Conservation (phyloP, 2,329 filamentous ascomycete species). For the Alternaria alternata region DNA sequence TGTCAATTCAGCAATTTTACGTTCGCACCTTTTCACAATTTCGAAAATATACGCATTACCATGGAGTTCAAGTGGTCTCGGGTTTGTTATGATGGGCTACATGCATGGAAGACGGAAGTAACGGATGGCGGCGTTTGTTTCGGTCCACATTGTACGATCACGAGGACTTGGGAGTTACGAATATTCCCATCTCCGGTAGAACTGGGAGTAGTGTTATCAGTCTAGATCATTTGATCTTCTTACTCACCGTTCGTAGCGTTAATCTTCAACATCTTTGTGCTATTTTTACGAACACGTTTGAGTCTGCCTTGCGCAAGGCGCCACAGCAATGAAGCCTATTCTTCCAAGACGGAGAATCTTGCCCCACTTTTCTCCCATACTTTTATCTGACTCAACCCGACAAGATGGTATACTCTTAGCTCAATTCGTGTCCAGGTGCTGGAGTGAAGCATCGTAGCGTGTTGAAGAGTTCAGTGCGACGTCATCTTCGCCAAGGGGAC, state of each 20-base stretch:
- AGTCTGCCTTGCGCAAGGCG: constrained; percentile 28
- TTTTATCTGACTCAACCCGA: neutral
- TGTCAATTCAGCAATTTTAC: constrained; percentile 20
- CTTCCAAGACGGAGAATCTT: constrained; percentile 1
- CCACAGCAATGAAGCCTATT: constrained; percentile 6
- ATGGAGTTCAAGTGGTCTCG: constrained; percentile 34
- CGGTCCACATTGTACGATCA: constrained; percentile 35
- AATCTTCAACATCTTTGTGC: constrained; percentile 12
- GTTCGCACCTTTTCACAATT: constrained; percentile 17
- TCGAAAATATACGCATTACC: constrained; percentile 28
- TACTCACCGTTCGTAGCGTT: constrained; percentile 4
- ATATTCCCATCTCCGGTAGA: constrained; percentile 25
- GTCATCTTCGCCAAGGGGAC: constrained; percentile 27
- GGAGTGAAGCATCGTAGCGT: constrained; percentile 9
- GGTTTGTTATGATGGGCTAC: constrained; percentile 18
- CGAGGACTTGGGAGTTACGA: constrained; percentile 15
- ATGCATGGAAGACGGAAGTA: constrained; percentile 17
- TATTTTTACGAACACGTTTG: constrained; percentile 19
- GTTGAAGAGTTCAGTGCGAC: constrained; percentile 20
- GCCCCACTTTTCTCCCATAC: neutral
- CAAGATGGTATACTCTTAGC: neutral
- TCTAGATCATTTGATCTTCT: neutral
- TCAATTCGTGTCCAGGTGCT: constrained; percentile 9
- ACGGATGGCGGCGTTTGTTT: constrained; percentile 6
- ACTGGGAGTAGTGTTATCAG: constrained; percentile 19